These are phyloP conservation scores for Amyloporia xantha DNA, from an alignment of 768 basidiomycete species.

Conservation along the genomic window DNA sequence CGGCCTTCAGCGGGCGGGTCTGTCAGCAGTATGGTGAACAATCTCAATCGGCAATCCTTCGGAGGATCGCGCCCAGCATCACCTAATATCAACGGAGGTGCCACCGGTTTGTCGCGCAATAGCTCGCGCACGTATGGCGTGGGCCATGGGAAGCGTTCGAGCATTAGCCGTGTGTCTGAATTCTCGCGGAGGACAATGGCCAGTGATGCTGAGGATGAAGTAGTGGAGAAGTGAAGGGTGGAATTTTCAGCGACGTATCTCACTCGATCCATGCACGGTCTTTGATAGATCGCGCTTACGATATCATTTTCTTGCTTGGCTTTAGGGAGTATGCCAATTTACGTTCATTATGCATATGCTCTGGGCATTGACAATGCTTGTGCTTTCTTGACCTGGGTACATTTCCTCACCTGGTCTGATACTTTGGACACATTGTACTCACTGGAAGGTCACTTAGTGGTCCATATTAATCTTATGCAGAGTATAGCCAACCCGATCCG, in stretches of 20 bases:
- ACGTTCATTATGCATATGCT: too few relatives aligned
- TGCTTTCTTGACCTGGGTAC: too few relatives aligned
- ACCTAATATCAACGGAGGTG: conserved; percentile 11
- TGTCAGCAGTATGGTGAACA: conserved; percentile 53
- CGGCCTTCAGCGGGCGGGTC: conserved; percentile 32
- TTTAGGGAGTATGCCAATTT: too few relatives aligned
- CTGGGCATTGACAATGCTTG: too few relatives aligned
- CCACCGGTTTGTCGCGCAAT: conserved; percentile 10
- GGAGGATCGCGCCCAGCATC: conserved; percentile 11
- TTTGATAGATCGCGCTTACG: neutral
- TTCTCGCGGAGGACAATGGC: conserved; percentile 73
- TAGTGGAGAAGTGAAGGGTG: conserved; percentile 28
- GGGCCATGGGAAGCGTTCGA: conserved; percentile 21
- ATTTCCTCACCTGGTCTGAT: too few relatives aligned
- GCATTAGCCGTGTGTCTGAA: conserved; percentile 25
- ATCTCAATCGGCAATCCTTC: conserved; percentile 43
- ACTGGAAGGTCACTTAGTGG: too few relatives aligned
- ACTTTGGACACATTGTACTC: too few relatives aligned
- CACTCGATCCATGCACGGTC: neutral
- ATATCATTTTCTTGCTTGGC: neutral
- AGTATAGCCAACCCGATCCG: too few relatives aligned
- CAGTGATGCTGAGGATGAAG: conserved; percentile 76
- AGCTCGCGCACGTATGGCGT: conserved; percentile 18
- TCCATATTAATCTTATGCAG: too few relatives aligned
- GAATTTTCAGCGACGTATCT: neutral